Evolutionary conservation across 2,329 filamentous ascomycete species (phyloP).

Genomic region (Tolypocladium paradoxum): DNA sequence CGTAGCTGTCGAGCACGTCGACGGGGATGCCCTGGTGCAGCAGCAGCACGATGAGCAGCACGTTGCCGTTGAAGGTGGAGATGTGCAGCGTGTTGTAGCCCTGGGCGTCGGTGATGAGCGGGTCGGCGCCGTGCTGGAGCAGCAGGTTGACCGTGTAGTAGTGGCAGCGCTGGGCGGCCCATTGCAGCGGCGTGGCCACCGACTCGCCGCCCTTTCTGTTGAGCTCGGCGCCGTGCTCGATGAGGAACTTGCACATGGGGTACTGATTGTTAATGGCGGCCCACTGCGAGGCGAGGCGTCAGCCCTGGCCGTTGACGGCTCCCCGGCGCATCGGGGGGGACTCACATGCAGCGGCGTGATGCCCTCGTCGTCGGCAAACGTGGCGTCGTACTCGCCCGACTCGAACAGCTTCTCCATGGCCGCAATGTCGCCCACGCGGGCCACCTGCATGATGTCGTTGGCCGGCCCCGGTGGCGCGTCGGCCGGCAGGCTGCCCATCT

Average conservation of each 20-base stretch:
- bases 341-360: slow-evolving; percentile 91
- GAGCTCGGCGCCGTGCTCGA: slow-evolving; percentile 75
- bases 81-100: slow-evolving; percentile 98
- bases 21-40: slow-evolving; percentile 94
- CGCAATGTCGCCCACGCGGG: slow-evolving; percentile 73
- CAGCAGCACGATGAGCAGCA: slow-evolving; percentile 77
- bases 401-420: slow-evolving; percentile 88
- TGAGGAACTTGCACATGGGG: slow-evolving; percentile 90
- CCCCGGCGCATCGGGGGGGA: slow-evolving; percentile 5
- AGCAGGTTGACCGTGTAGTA: slow-evolving; percentile 94
- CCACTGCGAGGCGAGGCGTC: slow-evolving; percentile 52
- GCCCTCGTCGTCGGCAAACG: slow-evolving; percentile 78
- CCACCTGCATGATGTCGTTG: slow-evolving; percentile 92
- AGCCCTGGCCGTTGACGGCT: background rate
- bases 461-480: slow-evolving; percentile 26
- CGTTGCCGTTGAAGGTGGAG: slow-evolving; percentile 93
- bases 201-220: slow-evolving; percentile 95
- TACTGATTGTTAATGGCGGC: slow-evolving; percentile 98
- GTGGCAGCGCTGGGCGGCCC: slow-evolving; percentile 92
- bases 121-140: slow-evolving; percentile 83
- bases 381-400: slow-evolving; percentile 68
- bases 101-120: slow-evolving; percentile 82
- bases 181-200: slow-evolving; percentile 85
- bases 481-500: slow-evolving; percentile 39
- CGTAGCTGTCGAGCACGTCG: slow-evolving; percentile 78